Evolutionary conservation across 1,139 yeast genomes (phyloP).

Genomic region (Candida sp.): DNA sequence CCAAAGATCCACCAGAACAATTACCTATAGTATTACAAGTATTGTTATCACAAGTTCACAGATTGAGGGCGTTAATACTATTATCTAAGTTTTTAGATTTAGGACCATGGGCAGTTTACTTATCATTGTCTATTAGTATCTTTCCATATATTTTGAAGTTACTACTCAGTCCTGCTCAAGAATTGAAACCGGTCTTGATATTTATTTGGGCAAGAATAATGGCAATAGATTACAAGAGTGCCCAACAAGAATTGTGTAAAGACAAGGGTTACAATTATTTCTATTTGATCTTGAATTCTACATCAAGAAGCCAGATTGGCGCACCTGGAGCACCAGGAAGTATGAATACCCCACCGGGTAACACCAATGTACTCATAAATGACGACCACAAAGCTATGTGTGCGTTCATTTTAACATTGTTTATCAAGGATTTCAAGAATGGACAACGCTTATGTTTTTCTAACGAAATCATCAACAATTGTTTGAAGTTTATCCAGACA

Average conservation of each 20-base stretch:
- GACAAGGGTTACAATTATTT: conserved; percentile 92
- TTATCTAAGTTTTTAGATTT: conserved; percentile 84
- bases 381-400: conserved; percentile 96
- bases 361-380: conserved; percentile 33
- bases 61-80: conserved; percentile 82
- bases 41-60: conserved; percentile 86
- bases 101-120: conserved; percentile 97
- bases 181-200: conserved; percentile 87
- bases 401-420: conserved; percentile 82
- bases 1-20: conserved; percentile 91
- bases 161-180: conserved; percentile 93
- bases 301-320: conserved; percentile 22
- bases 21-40: conserved; percentile 93
- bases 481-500: conserved; percentile 62
- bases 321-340: conserved; percentile 27
- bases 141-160: conserved; percentile 92
- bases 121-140: conserved; percentile 90
- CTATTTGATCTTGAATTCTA: conserved; percentile 60
- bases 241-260: conserved; percentile 88
- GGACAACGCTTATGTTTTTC: conserved; percentile 84
- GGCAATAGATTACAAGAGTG: conserved; percentile 89
- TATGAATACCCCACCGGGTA: conserved; percentile 10
- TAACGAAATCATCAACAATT: conserved; percentile 65
- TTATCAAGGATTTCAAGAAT: conserved; percentile 72
- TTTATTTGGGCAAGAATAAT: conserved; percentile 98